These are phyloP conservation scores for Xerocomus brunneocitrinus DNA, from an alignment of 768 basidiomycete species.

Conservation along the genomic window DNA sequence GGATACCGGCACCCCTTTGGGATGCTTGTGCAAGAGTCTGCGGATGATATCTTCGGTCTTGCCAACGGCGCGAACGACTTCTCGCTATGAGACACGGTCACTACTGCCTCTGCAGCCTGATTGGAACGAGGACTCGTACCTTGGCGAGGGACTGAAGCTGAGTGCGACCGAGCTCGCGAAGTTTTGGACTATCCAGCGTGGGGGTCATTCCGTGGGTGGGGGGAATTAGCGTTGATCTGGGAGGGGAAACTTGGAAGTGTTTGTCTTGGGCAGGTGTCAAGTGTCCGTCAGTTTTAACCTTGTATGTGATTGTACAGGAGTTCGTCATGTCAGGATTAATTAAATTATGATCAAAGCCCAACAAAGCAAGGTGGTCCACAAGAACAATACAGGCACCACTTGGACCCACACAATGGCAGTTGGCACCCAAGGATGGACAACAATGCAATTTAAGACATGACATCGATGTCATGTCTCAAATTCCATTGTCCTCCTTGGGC, in stretches of 20 bases:
- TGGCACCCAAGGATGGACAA: background rate
- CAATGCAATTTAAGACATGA: background rate
- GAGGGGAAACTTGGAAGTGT: background rate
- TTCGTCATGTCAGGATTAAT: background rate
- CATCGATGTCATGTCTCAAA: too few species aligned
- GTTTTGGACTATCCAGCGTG: slow-evolving; percentile 15
- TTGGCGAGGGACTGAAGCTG: slow-evolving; percentile 26
- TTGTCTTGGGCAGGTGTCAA: background rate
- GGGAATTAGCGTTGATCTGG: background rate
- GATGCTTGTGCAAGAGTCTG: slow-evolving; percentile 23
- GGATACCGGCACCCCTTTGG: slow-evolving; percentile 21
- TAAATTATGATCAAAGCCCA: background rate
- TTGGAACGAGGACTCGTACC: slow-evolving; percentile 4
- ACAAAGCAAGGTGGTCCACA: background rate
- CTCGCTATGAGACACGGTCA: slow-evolving; percentile 13
- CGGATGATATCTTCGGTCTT: slow-evolving; percentile 28
- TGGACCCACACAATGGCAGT: too few species aligned
- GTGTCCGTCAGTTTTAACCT: background rate
- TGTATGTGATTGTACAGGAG: background rate
- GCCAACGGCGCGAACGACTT: slow-evolving; percentile 23
- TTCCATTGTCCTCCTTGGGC: too few species aligned
- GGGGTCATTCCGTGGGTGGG: background rate
- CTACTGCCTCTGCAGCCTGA: background rate
- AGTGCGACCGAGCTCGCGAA: slow-evolving; percentile 16
- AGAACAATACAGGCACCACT: too few species aligned